Percentiles rank a stretch among this genome's conserved stretches.
These are phyloP conservation scores for Aureobasidium zeae DNA, from an alignment of 2,329 filamentous ascomycete species.

Conservation along the genomic window DNA sequence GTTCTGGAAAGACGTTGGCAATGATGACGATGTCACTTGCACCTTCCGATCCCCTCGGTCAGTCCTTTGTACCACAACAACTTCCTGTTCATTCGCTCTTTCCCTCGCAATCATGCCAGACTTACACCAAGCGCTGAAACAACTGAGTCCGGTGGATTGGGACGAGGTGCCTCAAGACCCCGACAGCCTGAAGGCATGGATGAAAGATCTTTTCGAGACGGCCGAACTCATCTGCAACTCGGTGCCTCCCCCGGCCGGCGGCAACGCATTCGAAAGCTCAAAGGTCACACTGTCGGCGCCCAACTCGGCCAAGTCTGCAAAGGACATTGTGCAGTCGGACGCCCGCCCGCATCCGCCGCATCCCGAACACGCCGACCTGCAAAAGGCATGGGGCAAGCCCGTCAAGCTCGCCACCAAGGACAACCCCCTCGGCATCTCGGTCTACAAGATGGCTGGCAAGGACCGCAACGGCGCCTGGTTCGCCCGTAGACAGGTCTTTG, in stretches of 20 bases:
- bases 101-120: conserved; percentile 26
- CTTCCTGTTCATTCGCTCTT: not conserved
- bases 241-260: conserved; percentile 51
- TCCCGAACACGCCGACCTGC: conserved; percentile 50
- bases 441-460: conserved; percentile 70
- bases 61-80: not conserved
- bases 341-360: conserved; percentile 42
- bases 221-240: conserved; percentile 67
- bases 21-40: conserved; percentile 3
- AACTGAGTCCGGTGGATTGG: conserved; percentile 37
- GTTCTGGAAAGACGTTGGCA: conserved; percentile 1
- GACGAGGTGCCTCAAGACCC: conserved; percentile 36
- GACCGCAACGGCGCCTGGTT: conserved; percentile 89
- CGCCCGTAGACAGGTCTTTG: conserved; percentile 71
- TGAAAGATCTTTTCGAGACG: conserved; percentile 38
- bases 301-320: conserved; percentile 40
- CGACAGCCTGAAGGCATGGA: conserved; percentile 33
- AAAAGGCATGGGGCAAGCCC: conserved; percentile 77
- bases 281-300: conserved; percentile 50
- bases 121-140: conserved; percentile 39
- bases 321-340: conserved; percentile 45
- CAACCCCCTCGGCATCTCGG: conserved; percentile 64
- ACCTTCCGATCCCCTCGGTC: not conserved
- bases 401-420: conserved; percentile 62
- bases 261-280: conserved; percentile 36